Evolutionary conservation across 148 eudicot genomes (phyloP).

Genomic region (Agrostemma githago): DNA sequence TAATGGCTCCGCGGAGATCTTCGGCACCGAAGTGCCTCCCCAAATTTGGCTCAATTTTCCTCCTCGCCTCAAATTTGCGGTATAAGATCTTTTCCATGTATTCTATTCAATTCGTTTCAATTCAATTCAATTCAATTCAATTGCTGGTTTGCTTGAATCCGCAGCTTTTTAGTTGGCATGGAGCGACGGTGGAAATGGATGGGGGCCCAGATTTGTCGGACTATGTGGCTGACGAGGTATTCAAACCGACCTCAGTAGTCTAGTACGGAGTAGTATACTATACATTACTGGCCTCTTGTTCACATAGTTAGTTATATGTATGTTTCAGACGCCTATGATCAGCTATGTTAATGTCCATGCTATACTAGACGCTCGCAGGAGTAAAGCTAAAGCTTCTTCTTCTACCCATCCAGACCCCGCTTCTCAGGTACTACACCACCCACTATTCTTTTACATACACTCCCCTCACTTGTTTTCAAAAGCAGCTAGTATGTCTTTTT

Average conservation of each 20-base stretch:
- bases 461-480: too few species aligned
- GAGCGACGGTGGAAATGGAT: conserved; percentile 93
- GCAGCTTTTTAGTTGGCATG: conserved; percentile 95
- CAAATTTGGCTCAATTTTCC: conserved; percentile 84
- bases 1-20: conserved; percentile 79
- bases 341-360: conserved; percentile 97
- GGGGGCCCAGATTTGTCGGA: conserved; percentile 75
- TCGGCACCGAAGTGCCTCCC: conserved; percentile 85
- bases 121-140: not conserved
- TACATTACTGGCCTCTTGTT: not conserved
- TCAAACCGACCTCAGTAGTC: not conserved
- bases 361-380: conserved; percentile 81
- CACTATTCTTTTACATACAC: too few species aligned
- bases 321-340: conserved; percentile 80
- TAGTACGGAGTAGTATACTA: too few species aligned
- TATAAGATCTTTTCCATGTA: conserved; percentile 17
- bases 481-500: too few species aligned
- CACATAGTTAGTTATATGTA: not conserved
- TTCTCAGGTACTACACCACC: conserved; percentile 51
- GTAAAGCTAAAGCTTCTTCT: conserved; percentile 73
- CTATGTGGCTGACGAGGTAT: conserved; percentile 94
- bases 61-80: conserved; percentile 87
- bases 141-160: conserved; percentile 1
- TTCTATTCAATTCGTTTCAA: not conserved
- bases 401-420: conserved; percentile 49